phyloP scores from a whole-genome alignment of 495 filamentous ascomycete genomes.

The Chaetomidium leptoderma region DNA sequence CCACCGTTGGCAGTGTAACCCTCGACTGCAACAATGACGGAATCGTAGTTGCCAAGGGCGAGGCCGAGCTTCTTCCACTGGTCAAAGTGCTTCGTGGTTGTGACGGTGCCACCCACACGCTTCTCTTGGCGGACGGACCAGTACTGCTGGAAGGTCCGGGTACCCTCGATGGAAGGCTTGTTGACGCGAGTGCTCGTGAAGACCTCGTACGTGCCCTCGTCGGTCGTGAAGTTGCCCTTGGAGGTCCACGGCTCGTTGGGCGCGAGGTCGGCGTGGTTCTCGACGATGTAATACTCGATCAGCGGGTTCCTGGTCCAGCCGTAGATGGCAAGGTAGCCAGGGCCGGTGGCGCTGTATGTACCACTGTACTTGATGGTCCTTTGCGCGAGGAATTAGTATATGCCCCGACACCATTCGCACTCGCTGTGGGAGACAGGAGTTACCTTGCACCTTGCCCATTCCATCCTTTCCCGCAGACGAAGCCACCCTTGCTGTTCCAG shows the following conservation, averaged over 20 bases:
- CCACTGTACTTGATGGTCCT: conserved; percentile 55
- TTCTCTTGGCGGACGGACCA: conserved; percentile 56
- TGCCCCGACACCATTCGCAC: too few species aligned
- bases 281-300: conserved; percentile 64
- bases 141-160: conserved; percentile 59
- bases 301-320: conserved; percentile 61
- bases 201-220: conserved; percentile 55
- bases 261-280: conserved; percentile 52
- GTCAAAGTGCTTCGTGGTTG: conserved; percentile 52
- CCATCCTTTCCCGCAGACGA: conserved; percentile 61
- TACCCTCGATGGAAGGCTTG: conserved; percentile 56
- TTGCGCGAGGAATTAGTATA: not conserved
- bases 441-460: conserved; percentile 10
- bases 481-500: conserved; percentile 52
- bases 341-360: conserved; percentile 53
- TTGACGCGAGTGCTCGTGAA: conserved; percentile 52
- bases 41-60: conserved; percentile 50
- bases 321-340: conserved; percentile 58
- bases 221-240: conserved; percentile 52
- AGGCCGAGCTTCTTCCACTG: conserved; percentile 49
- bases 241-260: conserved; percentile 47
- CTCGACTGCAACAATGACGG: conserved; percentile 56
- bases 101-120: conserved; percentile 51
- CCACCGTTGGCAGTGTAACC: conserved; percentile 43
- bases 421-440: not conserved